Evolutionary conservation across 306 rosid species (phyloP), one percentile per base, ranked within the genome.

Genomic region (Cicer yamashitae): DNA sequence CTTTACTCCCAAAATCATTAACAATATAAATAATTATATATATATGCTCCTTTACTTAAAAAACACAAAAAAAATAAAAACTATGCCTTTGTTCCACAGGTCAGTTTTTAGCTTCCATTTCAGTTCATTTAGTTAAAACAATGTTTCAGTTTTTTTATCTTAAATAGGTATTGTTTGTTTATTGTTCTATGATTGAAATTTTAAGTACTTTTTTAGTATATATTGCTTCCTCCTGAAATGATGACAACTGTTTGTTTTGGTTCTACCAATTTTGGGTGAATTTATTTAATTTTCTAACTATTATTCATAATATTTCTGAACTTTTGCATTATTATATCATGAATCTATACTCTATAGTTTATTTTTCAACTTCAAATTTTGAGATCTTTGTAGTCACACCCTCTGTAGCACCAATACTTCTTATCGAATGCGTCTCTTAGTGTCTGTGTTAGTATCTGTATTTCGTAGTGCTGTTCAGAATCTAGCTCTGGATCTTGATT

Each of bases 31-130:
- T 30, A 30, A 30, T 3, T 51, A 13, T n/a, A 25, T 4, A 30
- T 79, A 18, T 38, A 14, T 8, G 2, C 15, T 41, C 59, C 25
- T 62, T 52, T 53, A 20, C 48, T 7, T 2, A 10, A 22, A 75
- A 15, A 70, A 65, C 37, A 3, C 37, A 3, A 15, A 10, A 69
- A 25, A 15, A 10, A 73, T 6, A 66, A 65, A 47, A 22, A 22
- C 15, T 6, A 17, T 22, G 30, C 71, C 53, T 87, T 71, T 63
- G 20, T 54, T 75, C 39, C 13, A 50, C 52, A 30, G 78, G 83
- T 83, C 12, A 77, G 86, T 84, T 45, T 10, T 77, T 57, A 30
- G 8, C 20, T 68, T 63, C 41, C 57, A 25, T 30, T 62, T 6
- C 67, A 37, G 8, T 60, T 41, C 13, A 6, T 6, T 53, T 9